Conservation (phyloP, 2,329 filamentous ascomycete genomes). For the Trichoderma koningii region DNA sequence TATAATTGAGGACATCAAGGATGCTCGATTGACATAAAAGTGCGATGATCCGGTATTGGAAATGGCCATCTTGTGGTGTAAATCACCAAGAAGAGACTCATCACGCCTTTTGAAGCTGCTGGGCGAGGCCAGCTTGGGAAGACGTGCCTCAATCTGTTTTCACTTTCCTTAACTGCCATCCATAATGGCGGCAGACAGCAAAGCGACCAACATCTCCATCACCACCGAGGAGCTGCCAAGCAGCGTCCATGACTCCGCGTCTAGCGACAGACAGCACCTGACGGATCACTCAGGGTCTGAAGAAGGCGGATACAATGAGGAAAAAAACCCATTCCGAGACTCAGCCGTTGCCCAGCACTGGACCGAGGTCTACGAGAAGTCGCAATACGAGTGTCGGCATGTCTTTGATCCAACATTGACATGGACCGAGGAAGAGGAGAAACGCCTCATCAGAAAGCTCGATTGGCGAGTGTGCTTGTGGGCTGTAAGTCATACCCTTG, state of each 20-base stretch:
- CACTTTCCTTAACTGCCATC: neutral
- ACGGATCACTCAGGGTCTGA: neutral
- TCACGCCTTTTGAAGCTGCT: neutral
- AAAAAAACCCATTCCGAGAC: slow-evolving; percentile 17
- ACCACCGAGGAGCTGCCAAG: neutral
- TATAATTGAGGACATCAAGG: slow-evolving; percentile 7
- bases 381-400: slow-evolving; percentile 17
- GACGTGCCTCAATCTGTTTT: neutral
- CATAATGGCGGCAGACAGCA: slow-evolving; percentile 6
- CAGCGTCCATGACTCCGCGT: neutral
- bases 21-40: neutral
- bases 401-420: slow-evolving; percentile 9
- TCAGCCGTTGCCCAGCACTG: slow-evolving; percentile 5
- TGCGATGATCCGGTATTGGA: neutral
- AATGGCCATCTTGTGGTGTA: neutral
- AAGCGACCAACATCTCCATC: neutral
- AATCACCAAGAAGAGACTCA: neutral
- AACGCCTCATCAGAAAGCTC: slow-evolving; percentile 7
- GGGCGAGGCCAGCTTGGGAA: neutral
- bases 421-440: slow-evolving; percentile 18
- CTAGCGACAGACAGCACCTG: neutral
- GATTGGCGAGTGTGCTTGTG: slow-evolving; percentile 12
- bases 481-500: neutral
- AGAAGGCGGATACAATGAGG: neutral
- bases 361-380: slow-evolving; percentile 18